Evolutionary conservation across 805 yeast species (phyloP).

Genomic region (Candida sphagnicola): DNA sequence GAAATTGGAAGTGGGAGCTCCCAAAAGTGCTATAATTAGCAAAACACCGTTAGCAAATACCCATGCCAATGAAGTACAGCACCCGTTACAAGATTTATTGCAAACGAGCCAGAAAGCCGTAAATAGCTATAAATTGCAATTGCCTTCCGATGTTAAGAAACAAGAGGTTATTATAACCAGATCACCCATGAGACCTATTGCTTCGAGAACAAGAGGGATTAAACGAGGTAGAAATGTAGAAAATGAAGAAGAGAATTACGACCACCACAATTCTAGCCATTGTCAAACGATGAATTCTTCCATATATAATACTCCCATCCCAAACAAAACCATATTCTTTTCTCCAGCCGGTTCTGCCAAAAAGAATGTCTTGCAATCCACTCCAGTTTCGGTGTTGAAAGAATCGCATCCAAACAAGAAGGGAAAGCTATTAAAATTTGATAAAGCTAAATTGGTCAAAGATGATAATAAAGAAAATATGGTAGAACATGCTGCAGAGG

Average conservation of each 20-base stretch:
- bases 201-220: conserved; percentile 7
- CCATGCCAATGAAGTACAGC: conserved; percentile 7
- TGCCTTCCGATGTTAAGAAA: conserved; percentile 12
- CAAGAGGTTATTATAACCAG: background rate
- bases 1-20: conserved; percentile 9
- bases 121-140: conserved; percentile 10
- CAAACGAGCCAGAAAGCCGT: conserved; percentile 13
- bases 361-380: conserved; percentile 14
- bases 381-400: conserved; percentile 22
- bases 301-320: conserved; percentile 20
- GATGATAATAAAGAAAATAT: conserved; percentile 4
- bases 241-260: conserved; percentile 4
- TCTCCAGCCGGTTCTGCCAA: conserved; percentile 24
- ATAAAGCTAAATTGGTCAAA: conserved; percentile 5
- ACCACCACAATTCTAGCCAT: conserved; percentile 4
- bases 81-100: conserved; percentile 21
- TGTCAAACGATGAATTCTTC: conserved; percentile 9
- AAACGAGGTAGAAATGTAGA: conserved; percentile 7
- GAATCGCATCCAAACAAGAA: conserved; percentile 15
- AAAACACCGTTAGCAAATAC: conserved; percentile 9
- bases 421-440: conserved; percentile 9
- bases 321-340: conserved; percentile 23
- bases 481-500: conserved; percentile 12
- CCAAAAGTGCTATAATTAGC: conserved; percentile 7
- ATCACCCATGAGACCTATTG: conserved; percentile 1